Conservation (phyloP, 2,329 filamentous ascomycete genomes). For the Verticillium isaacii region DNA sequence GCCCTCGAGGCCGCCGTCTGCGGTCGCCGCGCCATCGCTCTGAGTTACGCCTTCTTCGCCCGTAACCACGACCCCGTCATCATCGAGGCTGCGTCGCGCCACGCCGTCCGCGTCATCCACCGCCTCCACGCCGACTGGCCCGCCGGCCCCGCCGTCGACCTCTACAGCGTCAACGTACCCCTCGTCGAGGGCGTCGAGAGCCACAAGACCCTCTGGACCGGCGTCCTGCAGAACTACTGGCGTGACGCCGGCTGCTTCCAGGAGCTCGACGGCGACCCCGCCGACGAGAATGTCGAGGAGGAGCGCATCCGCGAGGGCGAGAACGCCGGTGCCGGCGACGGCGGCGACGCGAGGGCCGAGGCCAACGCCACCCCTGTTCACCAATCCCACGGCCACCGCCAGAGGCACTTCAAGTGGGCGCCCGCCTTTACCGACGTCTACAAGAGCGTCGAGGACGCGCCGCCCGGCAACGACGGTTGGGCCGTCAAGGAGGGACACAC, state of each 20-base stretch:
- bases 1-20: constrained; percentile 75
- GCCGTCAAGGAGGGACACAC: constrained; percentile 82
- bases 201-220: constrained; percentile 74
- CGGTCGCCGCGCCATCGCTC: constrained; percentile 65
- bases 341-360: constrained; percentile 20
- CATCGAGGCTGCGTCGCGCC: constrained; percentile 70
- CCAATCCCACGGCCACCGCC: constrained; percentile 44
- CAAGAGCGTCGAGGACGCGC: constrained; percentile 73
- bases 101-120: constrained; percentile 74
- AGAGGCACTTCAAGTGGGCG: constrained; percentile 94
- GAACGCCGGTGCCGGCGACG: constrained; percentile 37
- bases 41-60: constrained; percentile 88
- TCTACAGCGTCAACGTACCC: constrained; percentile 92
- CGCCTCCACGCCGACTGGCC: constrained; percentile 73
- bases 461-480: constrained; percentile 88
- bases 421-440: constrained; percentile 84
- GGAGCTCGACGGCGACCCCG: constrained; percentile 64
- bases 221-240: constrained; percentile 91
- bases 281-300: constrained; percentile 67
- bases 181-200: constrained; percentile 69
- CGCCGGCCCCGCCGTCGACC: constrained; percentile 59
- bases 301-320: constrained; percentile 60
- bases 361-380: too few species aligned
- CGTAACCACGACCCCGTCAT: constrained; percentile 77
- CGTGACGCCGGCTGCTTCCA: constrained; percentile 78